Conservation (phyloP, 2,329 filamentous ascomycete species). For the Cordyceps cicadae region DNA sequence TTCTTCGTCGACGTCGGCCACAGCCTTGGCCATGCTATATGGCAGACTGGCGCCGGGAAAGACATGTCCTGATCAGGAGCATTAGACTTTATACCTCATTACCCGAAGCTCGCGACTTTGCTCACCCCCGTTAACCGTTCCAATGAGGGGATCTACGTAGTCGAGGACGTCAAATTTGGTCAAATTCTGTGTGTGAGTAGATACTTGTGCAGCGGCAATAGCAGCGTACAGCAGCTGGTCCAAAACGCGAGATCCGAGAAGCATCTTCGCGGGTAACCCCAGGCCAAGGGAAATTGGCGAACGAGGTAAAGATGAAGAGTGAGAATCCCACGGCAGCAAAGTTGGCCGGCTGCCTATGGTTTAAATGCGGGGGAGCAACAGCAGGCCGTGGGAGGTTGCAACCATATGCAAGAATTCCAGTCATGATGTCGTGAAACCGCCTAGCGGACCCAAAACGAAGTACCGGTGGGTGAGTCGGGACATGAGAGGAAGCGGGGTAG, state of each 20-base stretch:
- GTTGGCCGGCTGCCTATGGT: background rate
- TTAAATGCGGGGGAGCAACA: background rate
- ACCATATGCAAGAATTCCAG: background rate
- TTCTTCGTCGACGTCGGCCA: conserved; percentile 21
- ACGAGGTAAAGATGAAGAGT: background rate
- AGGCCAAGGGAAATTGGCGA: background rate
- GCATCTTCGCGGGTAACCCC: background rate
- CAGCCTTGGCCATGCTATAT: conserved; percentile 23
- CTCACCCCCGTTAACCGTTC: conserved; percentile 20
- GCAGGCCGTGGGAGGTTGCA: background rate
- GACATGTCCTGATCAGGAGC: conserved; percentile 18
- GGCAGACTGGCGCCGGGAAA: conserved; percentile 22
- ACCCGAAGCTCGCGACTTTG: background rate
- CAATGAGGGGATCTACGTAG: conserved; percentile 21
- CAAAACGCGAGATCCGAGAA: background rate
- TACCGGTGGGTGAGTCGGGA: background rate
- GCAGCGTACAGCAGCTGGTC: background rate
- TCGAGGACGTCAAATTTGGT: conserved; percentile 16
- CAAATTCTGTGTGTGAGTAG: background rate
- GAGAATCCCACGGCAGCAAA: background rate
- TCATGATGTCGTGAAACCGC: conserved; percentile 5
- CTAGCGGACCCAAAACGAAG: background rate
- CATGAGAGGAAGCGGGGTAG: background rate
- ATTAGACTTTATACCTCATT: background rate
- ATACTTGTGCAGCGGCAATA: background rate